These are phyloP conservation scores for Tetrastigma voinierianum DNA, from an alignment of 164 flowering plant genomes.

Conservation along the genomic window DNA sequence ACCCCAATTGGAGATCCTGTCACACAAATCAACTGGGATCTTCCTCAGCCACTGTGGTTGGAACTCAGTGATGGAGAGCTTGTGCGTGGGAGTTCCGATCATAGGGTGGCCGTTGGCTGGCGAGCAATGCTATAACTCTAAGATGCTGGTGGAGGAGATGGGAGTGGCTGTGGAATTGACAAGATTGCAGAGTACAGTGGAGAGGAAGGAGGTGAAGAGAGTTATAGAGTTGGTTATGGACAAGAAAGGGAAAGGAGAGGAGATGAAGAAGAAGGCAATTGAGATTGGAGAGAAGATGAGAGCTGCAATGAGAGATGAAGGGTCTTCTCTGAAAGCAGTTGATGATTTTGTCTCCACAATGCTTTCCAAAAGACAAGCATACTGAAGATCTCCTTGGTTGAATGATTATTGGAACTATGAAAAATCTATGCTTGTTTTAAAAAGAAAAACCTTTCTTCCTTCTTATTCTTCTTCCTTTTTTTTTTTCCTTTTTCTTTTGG, in stretches of 20 bases:
- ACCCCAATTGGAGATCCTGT: slow-evolving; percentile 25
- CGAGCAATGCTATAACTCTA: slow-evolving; percentile 21
- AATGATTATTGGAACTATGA: too few relatives aligned
- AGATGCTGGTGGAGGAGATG: slow-evolving; percentile 25
- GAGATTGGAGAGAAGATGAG: slow-evolving; percentile 11
- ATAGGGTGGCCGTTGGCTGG: slow-evolving; percentile 32
- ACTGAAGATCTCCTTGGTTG: too few relatives aligned
- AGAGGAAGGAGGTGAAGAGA: slow-evolving; percentile 12
- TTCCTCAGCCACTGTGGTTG: slow-evolving; percentile 32
- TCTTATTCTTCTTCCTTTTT: too few relatives aligned
- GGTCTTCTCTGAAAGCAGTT: slow-evolving; percentile 17
- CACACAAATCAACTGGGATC: slow-evolving; percentile 16
- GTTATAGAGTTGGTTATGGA: slow-evolving; percentile 17
- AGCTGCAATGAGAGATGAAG: slow-evolving; percentile 15
- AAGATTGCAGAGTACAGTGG: neutral
- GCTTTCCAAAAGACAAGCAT: too few relatives aligned
- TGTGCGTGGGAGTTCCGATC: slow-evolving; percentile 26
- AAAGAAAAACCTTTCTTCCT: too few relatives aligned
- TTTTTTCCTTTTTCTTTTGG: too few relatives aligned
- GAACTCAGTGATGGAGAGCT: slow-evolving; percentile 27
- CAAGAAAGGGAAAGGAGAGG: slow-evolving; percentile 13
- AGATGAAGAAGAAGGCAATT: slow-evolving; percentile 17
- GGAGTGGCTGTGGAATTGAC: slow-evolving; percentile 16
- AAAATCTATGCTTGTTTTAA: too few relatives aligned
- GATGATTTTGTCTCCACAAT: slow-evolving; percentile 3